Percentiles rank a stretch among this genome's conserved stretches.
phyloP scores from a whole-genome alignment of 139 green algal genomes.

The Picochlorum sp. region DNA sequence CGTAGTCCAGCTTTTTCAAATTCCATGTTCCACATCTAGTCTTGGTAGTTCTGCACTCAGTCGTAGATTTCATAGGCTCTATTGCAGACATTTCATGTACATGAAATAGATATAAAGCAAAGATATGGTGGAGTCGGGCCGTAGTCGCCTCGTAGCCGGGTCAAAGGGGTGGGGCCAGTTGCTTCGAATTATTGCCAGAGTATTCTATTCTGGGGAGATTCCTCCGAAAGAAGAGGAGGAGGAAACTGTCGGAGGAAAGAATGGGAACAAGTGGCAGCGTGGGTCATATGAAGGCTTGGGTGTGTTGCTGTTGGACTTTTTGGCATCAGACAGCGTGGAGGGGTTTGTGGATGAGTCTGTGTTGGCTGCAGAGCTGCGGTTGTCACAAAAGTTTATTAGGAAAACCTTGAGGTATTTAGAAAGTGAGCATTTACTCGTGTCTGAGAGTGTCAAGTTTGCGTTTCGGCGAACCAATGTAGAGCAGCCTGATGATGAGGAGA shows the following conservation, averaged over 20 bases:
- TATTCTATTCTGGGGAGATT: slow-evolving; percentile 26
- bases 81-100: too few species aligned
- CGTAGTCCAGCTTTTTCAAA: too few species aligned
- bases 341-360: slow-evolving; percentile 23
- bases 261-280: slow-evolving; percentile 6
- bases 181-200: slow-evolving; percentile 14
- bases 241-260: not conserved
- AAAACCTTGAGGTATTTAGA: slow-evolving; percentile 31
- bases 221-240: slow-evolving; percentile 3
- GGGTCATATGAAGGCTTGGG: slow-evolving; percentile 17
- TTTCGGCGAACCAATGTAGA: slow-evolving; percentile 14
- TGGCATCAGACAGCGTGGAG: slow-evolving; percentile 14
- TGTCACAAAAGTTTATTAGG: slow-evolving; percentile 23
- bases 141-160: not conserved
- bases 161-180: slow-evolving; percentile 21
- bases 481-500: slow-evolving; percentile 17
- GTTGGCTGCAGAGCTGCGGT: not conserved
- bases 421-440: slow-evolving; percentile 18
- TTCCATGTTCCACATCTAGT: too few species aligned
- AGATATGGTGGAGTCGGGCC: not conserved
- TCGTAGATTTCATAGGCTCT: too few species aligned
- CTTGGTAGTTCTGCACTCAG: too few species aligned
- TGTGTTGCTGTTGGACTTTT: slow-evolving; percentile 26
- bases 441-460: slow-evolving; percentile 11
- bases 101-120: too few species aligned